phyloP scores from a whole-genome alignment of 192 early-diverging fungal species.

The Kappamyces sp. region DNA sequence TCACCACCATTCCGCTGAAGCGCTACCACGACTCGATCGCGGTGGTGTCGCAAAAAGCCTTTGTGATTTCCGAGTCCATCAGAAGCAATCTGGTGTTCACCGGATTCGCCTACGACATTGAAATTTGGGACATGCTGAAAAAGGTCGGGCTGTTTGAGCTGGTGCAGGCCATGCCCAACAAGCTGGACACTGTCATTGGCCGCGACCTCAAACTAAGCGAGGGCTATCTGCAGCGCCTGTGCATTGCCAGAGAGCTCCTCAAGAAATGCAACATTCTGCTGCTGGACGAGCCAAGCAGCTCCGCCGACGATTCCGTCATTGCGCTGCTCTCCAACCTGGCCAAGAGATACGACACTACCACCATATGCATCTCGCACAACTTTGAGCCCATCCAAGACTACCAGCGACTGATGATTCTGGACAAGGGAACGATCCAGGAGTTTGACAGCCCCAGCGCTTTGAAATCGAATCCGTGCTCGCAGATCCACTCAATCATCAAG shows the following conservation, averaged over 20 bases:
- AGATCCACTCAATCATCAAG: not conserved
- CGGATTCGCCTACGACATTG: slow-evolving; percentile 48
- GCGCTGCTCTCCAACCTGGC: slow-evolving; percentile 31
- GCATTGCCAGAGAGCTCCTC: slow-evolving; percentile 68
- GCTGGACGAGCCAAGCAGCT: slow-evolving; percentile 31
- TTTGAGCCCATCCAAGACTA: slow-evolving; percentile 41
- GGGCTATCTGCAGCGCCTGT: slow-evolving; percentile 80
- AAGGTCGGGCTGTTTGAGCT: slow-evolving; percentile 34
- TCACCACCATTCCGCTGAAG: not conserved
- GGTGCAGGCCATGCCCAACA: slow-evolving; percentile 17
- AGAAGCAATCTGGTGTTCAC: slow-evolving; percentile 72
- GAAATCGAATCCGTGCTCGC: slow-evolving; percentile 31
- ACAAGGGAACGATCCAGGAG: slow-evolving; percentile 42
- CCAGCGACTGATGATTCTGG: slow-evolving; percentile 34
- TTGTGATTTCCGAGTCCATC: slow-evolving; percentile 59
- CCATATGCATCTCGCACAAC: slow-evolving; percentile 45
- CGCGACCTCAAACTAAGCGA: slow-evolving; percentile 60
- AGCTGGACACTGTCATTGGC: slow-evolving; percentile 72
- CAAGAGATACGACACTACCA: slow-evolving; percentile 29
- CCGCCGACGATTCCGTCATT: slow-evolving; percentile 25
- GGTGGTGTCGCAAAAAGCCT: slow-evolving; percentile 66
- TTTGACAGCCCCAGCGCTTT: slow-evolving; percentile 41
- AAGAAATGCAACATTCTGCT: slow-evolving; percentile 29
- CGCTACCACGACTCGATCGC: slow-evolving; percentile 18
- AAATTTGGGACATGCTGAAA: slow-evolving; percentile 63